Conservation (phyloP, 306 rosid species). For the Cicer chorassanicum region DNA sequence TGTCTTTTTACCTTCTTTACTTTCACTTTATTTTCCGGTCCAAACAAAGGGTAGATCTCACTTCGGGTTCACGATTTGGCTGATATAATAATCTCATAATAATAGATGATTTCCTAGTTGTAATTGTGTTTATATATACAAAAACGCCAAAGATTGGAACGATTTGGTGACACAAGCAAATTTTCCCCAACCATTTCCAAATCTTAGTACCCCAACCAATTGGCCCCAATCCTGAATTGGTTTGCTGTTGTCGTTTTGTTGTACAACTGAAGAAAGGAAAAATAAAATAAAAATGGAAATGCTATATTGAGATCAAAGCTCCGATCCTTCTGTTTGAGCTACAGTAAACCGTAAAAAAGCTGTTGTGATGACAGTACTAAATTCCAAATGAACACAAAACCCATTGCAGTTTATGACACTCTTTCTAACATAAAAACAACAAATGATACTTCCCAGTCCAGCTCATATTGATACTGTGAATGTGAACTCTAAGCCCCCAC, state of each 20-base stretch:
- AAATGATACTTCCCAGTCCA: conserved; percentile 47
- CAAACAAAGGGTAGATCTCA: neutral
- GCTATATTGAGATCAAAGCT: neutral
- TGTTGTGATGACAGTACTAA: conserved; percentile 43
- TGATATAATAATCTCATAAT: conserved; percentile 11
- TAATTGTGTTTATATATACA: conserved; percentile 15
- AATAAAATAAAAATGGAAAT: neutral
- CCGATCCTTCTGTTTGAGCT: conserved; percentile 35
- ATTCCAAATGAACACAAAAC: conserved; percentile 48
- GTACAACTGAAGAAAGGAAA: neutral
- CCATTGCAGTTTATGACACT: conserved; percentile 44
- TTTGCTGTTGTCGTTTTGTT: conserved; percentile 42
- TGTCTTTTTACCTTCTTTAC: neutral
- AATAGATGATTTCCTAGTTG: conserved; percentile 14
- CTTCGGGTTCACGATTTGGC: neutral
- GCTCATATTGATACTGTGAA: conserved; percentile 49
- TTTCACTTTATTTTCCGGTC: too few relatives aligned
- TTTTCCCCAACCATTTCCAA: conserved; percentile 38
- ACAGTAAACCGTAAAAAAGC: conserved; percentile 50
- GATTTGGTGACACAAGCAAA: conserved; percentile 43
- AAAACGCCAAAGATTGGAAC: conserved; percentile 32
- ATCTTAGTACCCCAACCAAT: conserved; percentile 32
- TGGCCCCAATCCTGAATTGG: conserved; percentile 38
- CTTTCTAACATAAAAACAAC: conserved; percentile 42
- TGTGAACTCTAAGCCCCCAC: conserved; percentile 53